Evolutionary conservation across 306 rosid species (phyloP).

Genomic region (Urtica urens): DNA sequence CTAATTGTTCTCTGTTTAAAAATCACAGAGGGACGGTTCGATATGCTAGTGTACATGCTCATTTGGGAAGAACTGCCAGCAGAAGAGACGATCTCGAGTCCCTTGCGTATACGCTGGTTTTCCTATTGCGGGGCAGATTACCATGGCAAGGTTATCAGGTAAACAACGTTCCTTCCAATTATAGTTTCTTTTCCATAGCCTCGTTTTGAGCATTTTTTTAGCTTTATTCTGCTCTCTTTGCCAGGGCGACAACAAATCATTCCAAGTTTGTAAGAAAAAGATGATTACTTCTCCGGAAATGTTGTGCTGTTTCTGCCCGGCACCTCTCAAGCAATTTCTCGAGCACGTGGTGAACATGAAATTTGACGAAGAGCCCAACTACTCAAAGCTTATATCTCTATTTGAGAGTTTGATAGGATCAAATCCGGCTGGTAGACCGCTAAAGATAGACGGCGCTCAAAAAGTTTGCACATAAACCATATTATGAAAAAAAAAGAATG

Average conservation of each 20-base stretch:
- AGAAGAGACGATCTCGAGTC: slow-evolving; percentile 97
- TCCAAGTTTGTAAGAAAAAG: slow-evolving; percentile 64
- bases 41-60: slow-evolving; percentile 97
- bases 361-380: slow-evolving; percentile 95
- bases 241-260: slow-evolving; percentile 85
- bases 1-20: slow-evolving; percentile 5
- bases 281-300: slow-evolving; percentile 94
- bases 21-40: slow-evolving; percentile 81
- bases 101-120: slow-evolving; percentile 84
- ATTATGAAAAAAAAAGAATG: slow-evolving; percentile 1
- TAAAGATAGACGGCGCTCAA: slow-evolving; percentile 84
- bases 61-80: slow-evolving; percentile 91
- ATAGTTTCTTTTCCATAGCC: slow-evolving; percentile 1
- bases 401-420: slow-evolving; percentile 78
- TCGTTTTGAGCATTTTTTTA: background rate
- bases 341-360: slow-evolving; percentile 89
- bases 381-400: slow-evolving; percentile 64
- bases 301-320: slow-evolving; percentile 85
- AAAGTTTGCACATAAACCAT: slow-evolving; percentile 72
- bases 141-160: slow-evolving; percentile 99
- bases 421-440: slow-evolving; percentile 77
- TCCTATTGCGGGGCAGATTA: slow-evolving; percentile 79
- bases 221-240: slow-evolving; percentile 5
- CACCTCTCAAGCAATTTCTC: slow-evolving; percentile 76
- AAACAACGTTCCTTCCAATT: slow-evolving; percentile 8